Percentiles rank a stretch among this genome's conserved stretches.
Conservation (phyloP, 768 basidiomycete species). For the Mycena indigotica region DNA sequence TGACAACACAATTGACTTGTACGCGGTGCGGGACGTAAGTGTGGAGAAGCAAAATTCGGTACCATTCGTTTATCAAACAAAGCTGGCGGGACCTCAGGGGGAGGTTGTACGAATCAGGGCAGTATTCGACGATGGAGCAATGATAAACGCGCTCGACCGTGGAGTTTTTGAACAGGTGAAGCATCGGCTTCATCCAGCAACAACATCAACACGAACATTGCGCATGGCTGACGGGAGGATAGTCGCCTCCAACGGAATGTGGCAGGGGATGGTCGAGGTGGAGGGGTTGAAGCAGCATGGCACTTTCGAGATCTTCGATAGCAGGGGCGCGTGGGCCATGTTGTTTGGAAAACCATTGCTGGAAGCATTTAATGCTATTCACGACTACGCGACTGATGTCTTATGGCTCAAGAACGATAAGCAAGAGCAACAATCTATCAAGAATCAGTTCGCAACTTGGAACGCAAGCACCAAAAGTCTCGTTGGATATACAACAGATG, state of each 20-base stretch:
- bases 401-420: background rate
- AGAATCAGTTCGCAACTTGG: background rate
- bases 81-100: background rate
- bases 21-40: slow-evolving; percentile 6
- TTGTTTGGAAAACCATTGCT: slow-evolving; percentile 24
- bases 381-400: slow-evolving; percentile 15
- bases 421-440: background rate
- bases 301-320: slow-evolving; percentile 21
- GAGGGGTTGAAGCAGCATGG: slow-evolving; percentile 4
- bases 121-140: slow-evolving; percentile 19
- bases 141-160: slow-evolving; percentile 13
- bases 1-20: slow-evolving; percentile 14
- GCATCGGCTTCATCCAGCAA: background rate
- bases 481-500: slow-evolving; percentile 5
- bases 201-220: background rate
- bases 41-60: background rate
- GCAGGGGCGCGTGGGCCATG: slow-evolving; percentile 18
- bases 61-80: slow-evolving; percentile 9
- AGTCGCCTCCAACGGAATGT: slow-evolving; percentile 14
- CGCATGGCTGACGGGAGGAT: slow-evolving; percentile 23
- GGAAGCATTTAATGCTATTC: slow-evolving; percentile 14
- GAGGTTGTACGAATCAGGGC: background rate
- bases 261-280: slow-evolving; percentile 15
- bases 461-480: background rate
- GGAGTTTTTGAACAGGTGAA: slow-evolving; percentile 2